Conservation (phyloP, 441 rosid genomes). For the Biscutella auriculata region DNA sequence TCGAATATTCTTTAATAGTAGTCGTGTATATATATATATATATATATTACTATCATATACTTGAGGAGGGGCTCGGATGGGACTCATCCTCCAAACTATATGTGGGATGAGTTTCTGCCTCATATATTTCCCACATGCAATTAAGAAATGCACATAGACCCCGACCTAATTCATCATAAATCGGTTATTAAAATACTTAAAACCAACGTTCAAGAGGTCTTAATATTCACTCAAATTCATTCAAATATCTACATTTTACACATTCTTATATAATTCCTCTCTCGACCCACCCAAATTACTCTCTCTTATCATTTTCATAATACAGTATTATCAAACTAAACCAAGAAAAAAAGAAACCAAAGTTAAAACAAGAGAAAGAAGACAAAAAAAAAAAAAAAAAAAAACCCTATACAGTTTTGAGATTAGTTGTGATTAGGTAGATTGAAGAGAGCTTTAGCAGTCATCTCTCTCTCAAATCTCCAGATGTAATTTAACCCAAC, state of each 20-base stretch:
- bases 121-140: not conserved
- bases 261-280: not conserved
- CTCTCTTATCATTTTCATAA: conserved; percentile 1
- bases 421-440: conserved; percentile 24
- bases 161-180: too few relatives aligned
- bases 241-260: conserved; percentile 7
- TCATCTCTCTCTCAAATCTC: conserved; percentile 94
- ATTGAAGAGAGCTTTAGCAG: conserved; percentile 67
- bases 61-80: too few relatives aligned
- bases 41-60: too few relatives aligned
- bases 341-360: conserved; percentile 3
- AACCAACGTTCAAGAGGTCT: too few relatives aligned
- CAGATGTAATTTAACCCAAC: conserved; percentile 92
- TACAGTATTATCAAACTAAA: conserved; percentile 15
- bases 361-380: conserved; percentile 25
- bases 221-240: conserved; percentile 1
- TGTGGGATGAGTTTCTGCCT: too few relatives aligned
- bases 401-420: conserved; percentile 32
- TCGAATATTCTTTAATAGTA: too few relatives aligned
- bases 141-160: too few relatives aligned
- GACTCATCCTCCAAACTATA: too few relatives aligned
- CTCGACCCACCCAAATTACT: conserved; percentile 7
- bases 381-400: conserved; percentile 15
- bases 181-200: too few relatives aligned
- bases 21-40: too few relatives aligned